Percentiles rank a stretch among this genome's conserved stretches.
Evolutionary conservation across 805 yeast species (phyloP).

Genomic region (Cyberlindnera misumaiensis): DNA sequence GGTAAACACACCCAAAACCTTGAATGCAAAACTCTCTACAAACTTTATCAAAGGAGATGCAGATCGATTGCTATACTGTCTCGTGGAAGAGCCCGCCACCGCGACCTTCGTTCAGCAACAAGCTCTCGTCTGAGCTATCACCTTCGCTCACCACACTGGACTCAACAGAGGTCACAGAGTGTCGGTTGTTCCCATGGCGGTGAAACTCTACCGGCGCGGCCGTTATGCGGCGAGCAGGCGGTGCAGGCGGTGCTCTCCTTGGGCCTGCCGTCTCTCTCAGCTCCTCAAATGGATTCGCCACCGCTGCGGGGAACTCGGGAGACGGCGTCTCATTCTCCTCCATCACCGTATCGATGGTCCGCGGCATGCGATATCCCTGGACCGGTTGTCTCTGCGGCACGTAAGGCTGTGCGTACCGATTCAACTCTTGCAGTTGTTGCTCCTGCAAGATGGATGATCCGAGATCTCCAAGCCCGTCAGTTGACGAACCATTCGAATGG

Average conservation of each 20-base stretch:
- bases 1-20: no score
- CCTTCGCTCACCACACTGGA: conserved; percentile 22
- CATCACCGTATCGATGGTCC: conserved; percentile 22
- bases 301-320: no score
- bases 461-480: conserved; percentile 6
- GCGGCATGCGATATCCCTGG: background rate
- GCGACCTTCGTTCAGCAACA: conserved; percentile 7
- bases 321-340: conserved; percentile 22
- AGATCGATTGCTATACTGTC: background rate
- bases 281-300: conserved; percentile 18
- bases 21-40: no score
- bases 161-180: conserved; percentile 16
- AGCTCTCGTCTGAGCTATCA: conserved; percentile 20
- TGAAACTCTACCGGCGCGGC: conserved; percentile 8
- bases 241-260: conserved; percentile 16
- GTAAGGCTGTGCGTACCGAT: background rate
- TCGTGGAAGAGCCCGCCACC: conserved; percentile 13
- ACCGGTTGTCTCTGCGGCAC: background rate
- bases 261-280: background rate
- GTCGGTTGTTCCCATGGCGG: conserved; percentile 18
- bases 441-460: conserved; percentile 13
- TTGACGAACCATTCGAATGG: background rate
- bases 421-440: conserved; percentile 6
- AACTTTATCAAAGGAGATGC: no score
- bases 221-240: conserved; percentile 15